A percentile compares a stretch with the other conserved stretches of the same genome.
Conservation (phyloP, 805 yeast genomes). For the Saturnispora silvae region DNA sequence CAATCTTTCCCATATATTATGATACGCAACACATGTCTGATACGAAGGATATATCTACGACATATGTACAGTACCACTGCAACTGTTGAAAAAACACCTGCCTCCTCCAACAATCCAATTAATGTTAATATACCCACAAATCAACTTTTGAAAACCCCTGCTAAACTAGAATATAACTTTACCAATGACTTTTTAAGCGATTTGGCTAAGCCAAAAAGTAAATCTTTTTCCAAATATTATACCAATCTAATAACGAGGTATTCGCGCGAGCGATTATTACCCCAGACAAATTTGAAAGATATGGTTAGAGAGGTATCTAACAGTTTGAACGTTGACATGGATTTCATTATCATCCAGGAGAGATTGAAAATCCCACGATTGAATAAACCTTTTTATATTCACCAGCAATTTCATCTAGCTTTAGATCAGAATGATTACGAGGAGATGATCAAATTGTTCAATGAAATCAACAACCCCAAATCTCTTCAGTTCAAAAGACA, state of each 20-base stretch:
- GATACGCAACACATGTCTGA: too few species aligned
- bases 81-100: too few species aligned
- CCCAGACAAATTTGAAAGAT: too few species aligned
- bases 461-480: slow-evolving; percentile 15
- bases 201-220: not conserved
- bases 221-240: slow-evolving; percentile 4
- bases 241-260: too few species aligned
- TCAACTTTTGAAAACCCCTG: too few species aligned
- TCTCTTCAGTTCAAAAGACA: slow-evolving; percentile 12
- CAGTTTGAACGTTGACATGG: not conserved
- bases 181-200: not conserved
- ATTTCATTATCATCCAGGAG: slow-evolving; percentile 8
- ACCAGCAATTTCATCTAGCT: slow-evolving; percentile 12
- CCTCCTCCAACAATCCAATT: too few species aligned
- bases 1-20: too few species aligned
- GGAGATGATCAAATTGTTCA: slow-evolving; percentile 12
- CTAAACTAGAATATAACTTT: not conserved
- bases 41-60: too few species aligned
- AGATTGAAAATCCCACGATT: slow-evolving; percentile 9
- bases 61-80: too few species aligned
- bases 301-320: not conserved
- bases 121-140: too few species aligned
- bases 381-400: slow-evolving; percentile 14
- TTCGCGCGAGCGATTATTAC: too few species aligned
- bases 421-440: slow-evolving; percentile 2